Evolutionary conservation across 2,329 filamentous ascomycete species (phyloP), one percentile per base, ranked within the genome.

Genomic region (Stagonosporopsis rhizophila): DNA sequence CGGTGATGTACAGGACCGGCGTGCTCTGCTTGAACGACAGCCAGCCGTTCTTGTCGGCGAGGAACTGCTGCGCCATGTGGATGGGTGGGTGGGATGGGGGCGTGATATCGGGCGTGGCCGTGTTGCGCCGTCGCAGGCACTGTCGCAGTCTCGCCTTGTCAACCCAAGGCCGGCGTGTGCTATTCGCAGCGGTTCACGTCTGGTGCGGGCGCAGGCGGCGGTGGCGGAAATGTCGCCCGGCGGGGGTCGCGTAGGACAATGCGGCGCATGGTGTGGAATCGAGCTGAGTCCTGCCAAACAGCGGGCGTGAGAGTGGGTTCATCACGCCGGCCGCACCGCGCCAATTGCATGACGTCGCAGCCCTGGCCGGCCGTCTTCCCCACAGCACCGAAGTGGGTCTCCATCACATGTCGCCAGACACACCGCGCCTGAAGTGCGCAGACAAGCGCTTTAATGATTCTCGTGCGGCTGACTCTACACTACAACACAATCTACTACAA

Each of bases 1-100:
- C 78, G 3, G 81, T 81, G 39, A 84, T 73, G 60, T 82, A 78
- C n/a, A 84, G 68, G 50, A 76, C 68, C 14, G 77, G 77, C 15
- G 77, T 78, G 60, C 76, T 78, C 56, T 75, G 70, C 58, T 75
- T 75, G 67, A 76, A 77, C 32, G 68, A 75, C 41, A 77, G 62
- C 69, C 74, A 76, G 57, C 74, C 73, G 59, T 75, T 75, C 53
- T 52, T 66, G 60, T 74, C 67, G 19, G 73, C 67, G n/a, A 75
- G 68, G 57, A 67, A 75, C 46, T 76, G 72, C 45, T 70, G 61
- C 35, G 73, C 73, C 73, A 75, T 75, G 38, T 6, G 11, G 17
- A 3, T 12, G 32, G 6, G 15, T 15, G 9, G 23, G 2, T 6
- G 30, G 6, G 20, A 15, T 20, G 20, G 39, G 46, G 46, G 34